phyloP scores from a whole-genome alignment of 2,329 filamentous ascomycete species.

The Penicillium sp. region DNA sequence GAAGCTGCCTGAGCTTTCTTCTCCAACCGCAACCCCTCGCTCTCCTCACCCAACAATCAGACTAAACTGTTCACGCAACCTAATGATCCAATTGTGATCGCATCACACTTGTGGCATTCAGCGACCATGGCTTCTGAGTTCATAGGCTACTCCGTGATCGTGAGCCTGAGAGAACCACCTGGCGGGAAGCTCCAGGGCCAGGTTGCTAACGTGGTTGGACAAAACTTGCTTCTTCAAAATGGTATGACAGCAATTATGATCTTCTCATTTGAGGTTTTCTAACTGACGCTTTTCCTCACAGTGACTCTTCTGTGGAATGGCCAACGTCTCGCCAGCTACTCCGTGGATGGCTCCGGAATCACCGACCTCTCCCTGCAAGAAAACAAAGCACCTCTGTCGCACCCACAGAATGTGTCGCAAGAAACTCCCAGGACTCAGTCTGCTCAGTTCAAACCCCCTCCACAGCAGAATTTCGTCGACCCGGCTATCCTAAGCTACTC shows the following conservation, averaged over 20 bases:
- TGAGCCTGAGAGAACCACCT: slow-evolving; percentile 67
- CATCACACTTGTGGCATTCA: background rate
- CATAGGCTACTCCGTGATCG: slow-evolving; percentile 72
- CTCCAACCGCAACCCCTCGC: slow-evolving; percentile 9
- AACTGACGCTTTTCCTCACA: slow-evolving; percentile 36
- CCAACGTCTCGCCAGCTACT: slow-evolving; percentile 54
- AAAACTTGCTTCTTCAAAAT: slow-evolving; percentile 69
- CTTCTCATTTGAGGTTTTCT: background rate
- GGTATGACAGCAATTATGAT: slow-evolving; percentile 51
- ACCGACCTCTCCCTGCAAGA: slow-evolving; percentile 51
- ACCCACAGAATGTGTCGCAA: slow-evolving; percentile 19
- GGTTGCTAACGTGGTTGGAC: slow-evolving; percentile 68
- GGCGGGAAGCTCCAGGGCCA: slow-evolving; percentile 67
- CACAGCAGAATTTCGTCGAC: slow-evolving; percentile 64
- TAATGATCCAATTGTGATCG: slow-evolving; percentile 3
- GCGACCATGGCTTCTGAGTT: slow-evolving; percentile 66
- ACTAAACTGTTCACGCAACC: background rate
- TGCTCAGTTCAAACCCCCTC: slow-evolving; percentile 26
- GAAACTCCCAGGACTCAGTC: slow-evolving; percentile 13
- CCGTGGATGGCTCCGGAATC: slow-evolving; percentile 59
- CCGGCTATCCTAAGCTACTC: slow-evolving; percentile 76
- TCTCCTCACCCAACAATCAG: background rate
- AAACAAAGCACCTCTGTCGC: slow-evolving; percentile 14
- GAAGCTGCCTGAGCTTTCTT: slow-evolving; percentile 23
- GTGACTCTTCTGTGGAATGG: slow-evolving; percentile 52